Evolutionary conservation across 176 grass and related monocot genomes (phyloP).

Genomic region (Oryza glaberrima): DNA sequence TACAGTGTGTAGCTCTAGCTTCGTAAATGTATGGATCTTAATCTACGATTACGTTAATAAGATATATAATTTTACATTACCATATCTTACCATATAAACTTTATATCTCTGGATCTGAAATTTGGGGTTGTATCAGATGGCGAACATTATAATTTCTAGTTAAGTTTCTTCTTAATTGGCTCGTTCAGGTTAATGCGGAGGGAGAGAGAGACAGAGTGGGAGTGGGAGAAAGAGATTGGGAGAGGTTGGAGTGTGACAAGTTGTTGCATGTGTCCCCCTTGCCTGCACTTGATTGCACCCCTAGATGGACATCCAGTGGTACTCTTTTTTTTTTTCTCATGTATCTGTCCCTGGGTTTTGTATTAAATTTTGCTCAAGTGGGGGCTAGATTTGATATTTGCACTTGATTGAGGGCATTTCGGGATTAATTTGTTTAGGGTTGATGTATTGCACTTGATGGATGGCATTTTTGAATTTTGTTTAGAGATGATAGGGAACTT

Average conservation of each 20-base stretch:
- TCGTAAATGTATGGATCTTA: too few relatives aligned
- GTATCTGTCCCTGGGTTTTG: constrained; percentile 11
- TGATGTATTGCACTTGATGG: constrained; percentile 27
- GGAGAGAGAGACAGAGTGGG: background rate
- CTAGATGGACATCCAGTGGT: background rate
- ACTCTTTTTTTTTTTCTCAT: constrained; percentile 4
- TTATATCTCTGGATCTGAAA: too few relatives aligned
- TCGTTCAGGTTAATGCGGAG: background rate
- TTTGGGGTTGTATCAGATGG: background rate
- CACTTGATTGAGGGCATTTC: constrained; percentile 14
- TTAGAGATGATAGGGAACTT: background rate
- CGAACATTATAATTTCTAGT: background rate
- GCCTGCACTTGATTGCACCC: constrained; percentile 47
- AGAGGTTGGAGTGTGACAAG: constrained; percentile 28
- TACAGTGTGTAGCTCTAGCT: too few relatives aligned
- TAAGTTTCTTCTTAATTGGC: background rate
- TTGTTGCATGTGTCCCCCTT: constrained; percentile 46
- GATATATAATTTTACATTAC: too few relatives aligned
- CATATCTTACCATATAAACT: too few relatives aligned
- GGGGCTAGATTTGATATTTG: constrained; percentile 13
- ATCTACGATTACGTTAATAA: too few relatives aligned
- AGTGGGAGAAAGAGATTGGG: background rate
- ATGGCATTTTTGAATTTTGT: background rate
- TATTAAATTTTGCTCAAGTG: constrained; percentile 9
- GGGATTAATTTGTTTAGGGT: background rate